Percentiles rank a stretch among this genome's conserved stretches.
Conservation (phyloP, 176 grass and related monocot species). For the Thinopyrum elongatum region DNA sequence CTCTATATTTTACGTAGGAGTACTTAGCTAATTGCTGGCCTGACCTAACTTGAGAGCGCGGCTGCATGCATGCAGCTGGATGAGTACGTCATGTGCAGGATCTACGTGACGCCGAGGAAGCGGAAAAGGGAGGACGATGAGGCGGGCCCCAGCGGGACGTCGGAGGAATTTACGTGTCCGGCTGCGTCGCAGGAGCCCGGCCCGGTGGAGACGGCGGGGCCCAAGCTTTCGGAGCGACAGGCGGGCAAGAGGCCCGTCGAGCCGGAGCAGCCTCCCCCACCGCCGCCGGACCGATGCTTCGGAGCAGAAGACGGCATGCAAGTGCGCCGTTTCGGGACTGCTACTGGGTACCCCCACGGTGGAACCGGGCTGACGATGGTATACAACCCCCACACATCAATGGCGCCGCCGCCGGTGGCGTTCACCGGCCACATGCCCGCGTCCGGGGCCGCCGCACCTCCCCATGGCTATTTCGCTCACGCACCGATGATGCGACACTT, state of each 20-base stretch:
- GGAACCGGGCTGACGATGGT: not conserved
- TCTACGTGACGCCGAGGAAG: conserved; percentile 11
- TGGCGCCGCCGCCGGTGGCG: not conserved
- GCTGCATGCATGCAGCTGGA: conserved; percentile 23
- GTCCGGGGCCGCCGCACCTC: not conserved
- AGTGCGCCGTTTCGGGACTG: not conserved
- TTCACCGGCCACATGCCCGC: not conserved
- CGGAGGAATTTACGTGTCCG: not conserved
- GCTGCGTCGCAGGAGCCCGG: not conserved
- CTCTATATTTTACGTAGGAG: too few relatives aligned
- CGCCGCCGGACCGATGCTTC: not conserved
- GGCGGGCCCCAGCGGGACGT: not conserved
- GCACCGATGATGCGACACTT: not conserved
- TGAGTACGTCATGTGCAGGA: conserved; percentile 5
- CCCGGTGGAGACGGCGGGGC: not conserved
- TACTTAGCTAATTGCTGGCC: too few relatives aligned
- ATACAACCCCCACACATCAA: not conserved
- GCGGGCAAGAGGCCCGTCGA: conserved; percentile 16
- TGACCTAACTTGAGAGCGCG: not conserved
- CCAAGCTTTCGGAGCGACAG: not conserved
- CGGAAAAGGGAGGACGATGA: not conserved
- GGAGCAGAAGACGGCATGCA: not conserved
- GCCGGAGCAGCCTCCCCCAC: not conserved
- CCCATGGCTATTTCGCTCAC: not conserved
- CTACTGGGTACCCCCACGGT: not conserved